Evolutionary conservation across 768 basidiomycete genomes (phyloP).

Genomic region (Jaapia argillacea): DNA sequence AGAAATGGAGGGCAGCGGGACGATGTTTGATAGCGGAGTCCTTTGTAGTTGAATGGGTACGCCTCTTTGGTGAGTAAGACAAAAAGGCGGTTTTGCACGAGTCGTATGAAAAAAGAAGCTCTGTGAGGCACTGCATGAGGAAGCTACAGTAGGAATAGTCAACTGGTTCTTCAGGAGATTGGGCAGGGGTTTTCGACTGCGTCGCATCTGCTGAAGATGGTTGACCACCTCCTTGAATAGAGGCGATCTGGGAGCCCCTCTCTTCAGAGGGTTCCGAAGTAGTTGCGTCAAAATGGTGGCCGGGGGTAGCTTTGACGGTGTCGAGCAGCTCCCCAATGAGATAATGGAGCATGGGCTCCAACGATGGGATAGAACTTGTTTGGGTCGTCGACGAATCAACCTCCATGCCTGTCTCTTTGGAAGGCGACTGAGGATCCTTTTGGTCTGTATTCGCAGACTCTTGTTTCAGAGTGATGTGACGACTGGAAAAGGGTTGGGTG

Average conservation of each 20-base stretch:
- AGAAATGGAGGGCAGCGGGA: conserved; percentile 62
- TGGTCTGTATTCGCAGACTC: conserved; percentile 11
- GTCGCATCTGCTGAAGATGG: neutral
- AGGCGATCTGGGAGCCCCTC: neutral
- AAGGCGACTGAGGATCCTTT: neutral
- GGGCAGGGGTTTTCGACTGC: neutral
- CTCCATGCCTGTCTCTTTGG: neutral
- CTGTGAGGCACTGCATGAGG: conserved; percentile 86
- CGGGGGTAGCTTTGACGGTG: conserved; percentile 29
- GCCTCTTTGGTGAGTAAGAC: conserved; percentile 61
- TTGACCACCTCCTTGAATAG: too few relatives aligned
- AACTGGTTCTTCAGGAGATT: neutral
- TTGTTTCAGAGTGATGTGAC: conserved; percentile 50
- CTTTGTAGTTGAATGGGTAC: conserved; percentile 50
- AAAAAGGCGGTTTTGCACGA: conserved; percentile 84
- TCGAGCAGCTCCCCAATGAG: conserved; percentile 64
- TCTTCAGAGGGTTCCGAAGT: neutral
- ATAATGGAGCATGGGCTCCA: conserved; percentile 57
- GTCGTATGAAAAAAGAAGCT: conserved; percentile 89
- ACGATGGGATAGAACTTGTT: conserved; percentile 15
- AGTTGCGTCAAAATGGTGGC: neutral
- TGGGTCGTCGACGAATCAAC: neutral
- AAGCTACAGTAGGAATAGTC: conserved; percentile 59
- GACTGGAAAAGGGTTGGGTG: conserved; percentile 48
- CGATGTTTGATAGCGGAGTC: conserved; percentile 51